Base-by-base conservation (phyloP, 192 early-diverging fungal genomes). In the Coemansia sp. region DNA sequence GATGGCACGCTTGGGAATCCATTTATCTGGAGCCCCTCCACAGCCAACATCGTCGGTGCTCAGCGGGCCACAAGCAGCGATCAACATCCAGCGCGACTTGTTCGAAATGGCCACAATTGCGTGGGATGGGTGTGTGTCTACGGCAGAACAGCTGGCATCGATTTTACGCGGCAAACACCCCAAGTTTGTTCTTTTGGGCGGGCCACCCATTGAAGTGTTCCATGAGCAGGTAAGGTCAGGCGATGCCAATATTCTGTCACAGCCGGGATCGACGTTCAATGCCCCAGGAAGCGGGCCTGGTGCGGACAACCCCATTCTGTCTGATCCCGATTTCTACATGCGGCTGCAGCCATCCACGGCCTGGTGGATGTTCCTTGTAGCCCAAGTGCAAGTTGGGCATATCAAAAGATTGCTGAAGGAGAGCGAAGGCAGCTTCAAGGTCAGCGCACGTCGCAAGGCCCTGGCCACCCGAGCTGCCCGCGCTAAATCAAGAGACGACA, bases 321-420 rank as follows among this genome's bases (percentile, higher is more conserved):
- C 73, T 0, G 79, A 81, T 29, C 79, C 79, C 2, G 79, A 81
- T 33, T 75, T 81, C 48, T 81, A 81, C 60, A 81, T 81, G 79
- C 72, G 79, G 35, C 58, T 81, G 61, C 79, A 81, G 73, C 79
- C 79, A 18, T 81, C 79, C 21, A 81, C 79, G 0, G 79, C 79
- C 2, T 81, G 79, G 79, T 81, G 79, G 79, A 81, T 81, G 72
- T 81, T 75, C 46, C 51, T 81, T 7, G 79, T 81, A 3, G 79
- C 79, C 8, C 79, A 81, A 61, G 79, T 81, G 49, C 79, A 81
- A 45, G 79, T 81, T 34, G 79, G 79, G 20, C 79, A 81, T 23
- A 81, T 81, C 70, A 81, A 81, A 73, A 72, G 79, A 4, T 29
- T 81, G 67, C 61, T 81, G 15, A 68, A 70, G 49, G 79, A 81